phyloP scores from a whole-genome alignment of 768 basidiomycete species.

The Phanerodontia chrysosporium region DNA sequence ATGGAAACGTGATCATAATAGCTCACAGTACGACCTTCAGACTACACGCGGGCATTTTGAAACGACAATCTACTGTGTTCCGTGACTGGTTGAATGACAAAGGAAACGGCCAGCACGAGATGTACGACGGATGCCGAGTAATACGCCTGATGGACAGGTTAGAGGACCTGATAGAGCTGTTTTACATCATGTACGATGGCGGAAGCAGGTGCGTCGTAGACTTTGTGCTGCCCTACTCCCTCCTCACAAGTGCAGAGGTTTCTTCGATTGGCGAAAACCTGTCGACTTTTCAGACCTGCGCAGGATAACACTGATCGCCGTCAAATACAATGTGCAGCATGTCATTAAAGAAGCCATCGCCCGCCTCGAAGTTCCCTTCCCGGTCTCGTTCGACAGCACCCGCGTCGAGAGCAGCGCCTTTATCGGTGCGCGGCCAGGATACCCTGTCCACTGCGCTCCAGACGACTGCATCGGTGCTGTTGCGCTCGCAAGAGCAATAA shows the following conservation, averaged over 20 bases:
- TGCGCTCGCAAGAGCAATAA: neutral
- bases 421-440: neutral
- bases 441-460: neutral
- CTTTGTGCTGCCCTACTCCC: too few relatives aligned
- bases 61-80: constrained; percentile 19
- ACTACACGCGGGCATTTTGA: neutral
- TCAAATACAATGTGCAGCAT: neutral
- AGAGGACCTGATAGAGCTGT: neutral
- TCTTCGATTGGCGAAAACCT: neutral
- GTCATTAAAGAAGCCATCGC: neutral
- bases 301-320: neutral
- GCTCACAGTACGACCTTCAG: neutral
- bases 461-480: neutral
- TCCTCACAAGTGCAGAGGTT: neutral
- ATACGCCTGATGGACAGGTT: constrained; percentile 2
- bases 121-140: constrained; percentile 20
- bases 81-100: constrained; percentile 16
- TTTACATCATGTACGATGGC: neutral
- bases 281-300: neutral
- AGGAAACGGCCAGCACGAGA: constrained; percentile 1
- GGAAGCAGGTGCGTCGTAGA: neutral
- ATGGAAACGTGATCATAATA: constrained; percentile 1
- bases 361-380: neutral
- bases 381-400: neutral
- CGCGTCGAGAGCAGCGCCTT: neutral